Conservation (phyloP, 352 stramenopile species). For the Pythium volutum region DNA sequence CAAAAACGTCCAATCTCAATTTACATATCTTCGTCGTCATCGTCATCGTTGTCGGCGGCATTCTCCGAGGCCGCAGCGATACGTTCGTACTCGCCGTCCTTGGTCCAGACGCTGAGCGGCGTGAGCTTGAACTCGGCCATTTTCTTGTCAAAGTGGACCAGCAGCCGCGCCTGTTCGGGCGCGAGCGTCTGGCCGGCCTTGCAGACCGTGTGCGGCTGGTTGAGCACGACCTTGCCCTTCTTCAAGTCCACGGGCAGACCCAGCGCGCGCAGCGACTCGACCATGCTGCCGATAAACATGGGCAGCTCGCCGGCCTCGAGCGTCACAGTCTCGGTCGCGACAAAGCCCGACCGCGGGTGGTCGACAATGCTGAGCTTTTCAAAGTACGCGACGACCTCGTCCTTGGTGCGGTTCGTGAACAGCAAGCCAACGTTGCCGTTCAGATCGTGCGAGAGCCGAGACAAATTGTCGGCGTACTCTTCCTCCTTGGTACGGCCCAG, state of each 20-base stretch:
- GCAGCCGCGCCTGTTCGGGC: constrained; percentile 95
- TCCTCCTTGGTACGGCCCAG: constrained; percentile 93
- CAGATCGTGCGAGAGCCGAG: constrained; percentile 89
- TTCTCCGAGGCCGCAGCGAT: constrained; percentile 44
- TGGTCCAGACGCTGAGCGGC: constrained; percentile 74
- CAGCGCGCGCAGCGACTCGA: constrained; percentile 95
- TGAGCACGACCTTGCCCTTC: constrained; percentile 92
- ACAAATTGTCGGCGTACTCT: constrained; percentile 96
- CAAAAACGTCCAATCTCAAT: constrained; percentile 24
- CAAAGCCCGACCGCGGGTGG: constrained; percentile 92
- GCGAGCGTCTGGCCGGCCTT: constrained; percentile 92
- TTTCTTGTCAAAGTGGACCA: constrained; percentile 90
- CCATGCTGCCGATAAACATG: constrained; percentile 95
- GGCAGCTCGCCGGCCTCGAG: constrained; percentile 88
- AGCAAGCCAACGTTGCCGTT: constrained; percentile 93
- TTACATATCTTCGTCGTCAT: constrained; percentile 50
- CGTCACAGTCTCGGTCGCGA: constrained; percentile 87
- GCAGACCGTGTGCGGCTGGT: constrained; percentile 92
- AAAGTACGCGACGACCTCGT: constrained; percentile 94
- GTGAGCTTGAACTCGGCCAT: constrained; percentile 85
- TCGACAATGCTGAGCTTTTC: constrained; percentile 88
- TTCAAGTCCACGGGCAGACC: constrained; percentile 96
- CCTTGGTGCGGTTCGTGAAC: constrained; percentile 90
- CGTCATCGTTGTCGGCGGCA: constrained; percentile 35
- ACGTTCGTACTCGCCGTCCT: constrained; percentile 67